Evolutionary conservation across 2,329 filamentous ascomycete genomes (phyloP), one percentile per base, ranked within the genome.

Genomic region (Aureobasidium sp.): DNA sequence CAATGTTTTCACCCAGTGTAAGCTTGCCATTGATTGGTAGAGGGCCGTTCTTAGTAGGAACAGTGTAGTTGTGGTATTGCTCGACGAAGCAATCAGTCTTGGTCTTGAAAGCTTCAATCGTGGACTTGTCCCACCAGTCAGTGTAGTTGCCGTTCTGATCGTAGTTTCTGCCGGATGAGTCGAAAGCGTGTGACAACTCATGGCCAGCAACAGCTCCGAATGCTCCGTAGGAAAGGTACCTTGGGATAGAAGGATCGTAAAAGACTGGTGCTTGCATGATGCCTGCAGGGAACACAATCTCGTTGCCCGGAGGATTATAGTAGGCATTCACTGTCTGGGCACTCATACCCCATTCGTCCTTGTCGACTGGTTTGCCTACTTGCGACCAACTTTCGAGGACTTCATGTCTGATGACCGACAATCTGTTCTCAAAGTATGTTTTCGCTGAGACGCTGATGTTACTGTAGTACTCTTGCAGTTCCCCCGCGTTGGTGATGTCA

Each of bases 241-340:
- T 74, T 0, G 86, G 86, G 0, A 86, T 77, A 5, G 79, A 74
- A 11, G 81, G 78, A 61, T 86, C 81, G 17, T 61, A 55, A 67
- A 88, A 89, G 1, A 85, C 75, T 0, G 86, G 85, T 3, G 82
- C 81, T 68, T 89, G 86, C 80, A 87, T 84, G 60, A 88, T 86
- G 0, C 84, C 86, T 0, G 85, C 84, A 0, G 84, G 84, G 69
- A 89, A 86, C 3, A 84, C 81, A 47, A 89, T 88, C 66, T 85
- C 81, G 66, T 89, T 88, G n/a, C 80, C 79, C 0, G 79, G 77
- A 29, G 80, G 81, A 64, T 83, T 82, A 70, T 88, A 86, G 65
- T 85, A 86, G 1, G 85, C 85, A 65, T 88, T 87, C 1, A 61
- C 59, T 1, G 59, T 61, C 4, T 81, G 76, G 0, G 82, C 80